phyloP scores from a whole-genome alignment of 768 basidiomycete species.

The Boletus subparvulus region DNA sequence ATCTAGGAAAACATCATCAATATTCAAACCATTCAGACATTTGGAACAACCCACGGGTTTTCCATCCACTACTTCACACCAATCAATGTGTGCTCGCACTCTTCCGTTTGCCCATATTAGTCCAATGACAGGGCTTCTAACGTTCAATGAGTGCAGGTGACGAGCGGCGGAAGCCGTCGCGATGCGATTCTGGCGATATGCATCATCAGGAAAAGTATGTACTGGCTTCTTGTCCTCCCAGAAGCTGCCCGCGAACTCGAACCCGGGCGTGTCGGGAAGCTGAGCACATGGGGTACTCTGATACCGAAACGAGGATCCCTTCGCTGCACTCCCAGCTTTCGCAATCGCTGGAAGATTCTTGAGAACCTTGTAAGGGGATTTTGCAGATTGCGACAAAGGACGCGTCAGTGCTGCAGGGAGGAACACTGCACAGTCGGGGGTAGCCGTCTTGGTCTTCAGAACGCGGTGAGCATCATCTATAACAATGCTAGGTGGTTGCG shows the following conservation, averaged over 20 bases:
- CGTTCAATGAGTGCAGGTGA: slow-evolving; percentile 48
- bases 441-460: slow-evolving; percentile 45
- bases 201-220: slow-evolving; percentile 48
- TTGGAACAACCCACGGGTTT: slow-evolving; percentile 33
- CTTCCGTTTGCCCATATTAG: slow-evolving; percentile 52
- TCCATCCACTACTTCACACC: slow-evolving; percentile 41
- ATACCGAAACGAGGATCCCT: slow-evolving; percentile 48
- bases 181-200: slow-evolving; percentile 60
- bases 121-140: slow-evolving; percentile 50
- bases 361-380: slow-evolving; percentile 49
- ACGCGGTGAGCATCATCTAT: slow-evolving; percentile 36
- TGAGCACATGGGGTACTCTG: slow-evolving; percentile 51
- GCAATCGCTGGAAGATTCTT: slow-evolving; percentile 39
- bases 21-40: neutral
- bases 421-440: slow-evolving; percentile 52
- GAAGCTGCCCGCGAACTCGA: slow-evolving; percentile 54
- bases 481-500: slow-evolving; percentile 39
- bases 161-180: slow-evolving; percentile 49
- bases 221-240: slow-evolving; percentile 63
- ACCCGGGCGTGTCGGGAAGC: slow-evolving; percentile 45
- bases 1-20: slow-evolving; percentile 31
- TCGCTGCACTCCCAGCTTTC: slow-evolving; percentile 38
- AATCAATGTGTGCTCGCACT: slow-evolving; percentile 57
- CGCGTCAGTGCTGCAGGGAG: slow-evolving; percentile 40
- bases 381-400: slow-evolving; percentile 42